Evolutionary conservation across 2,329 filamentous ascomycete species (phyloP).

Genomic region (Amphichorda felina): DNA sequence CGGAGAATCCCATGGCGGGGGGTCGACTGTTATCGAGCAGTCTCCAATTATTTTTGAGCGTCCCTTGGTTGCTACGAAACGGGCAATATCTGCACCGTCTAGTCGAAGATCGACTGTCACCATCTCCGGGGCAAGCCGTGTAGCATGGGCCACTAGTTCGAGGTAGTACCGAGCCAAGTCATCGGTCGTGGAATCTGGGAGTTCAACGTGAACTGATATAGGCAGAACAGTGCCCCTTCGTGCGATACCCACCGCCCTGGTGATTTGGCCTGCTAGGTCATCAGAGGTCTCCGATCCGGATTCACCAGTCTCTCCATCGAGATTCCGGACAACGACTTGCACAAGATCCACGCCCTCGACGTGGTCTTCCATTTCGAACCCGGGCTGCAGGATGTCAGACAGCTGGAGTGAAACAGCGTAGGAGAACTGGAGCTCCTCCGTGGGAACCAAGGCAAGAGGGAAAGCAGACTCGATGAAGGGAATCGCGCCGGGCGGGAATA

Average conservation of each 20-base stretch:
- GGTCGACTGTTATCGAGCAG: constrained; percentile 26
- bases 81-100: constrained; percentile 34
- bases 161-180: constrained; percentile 28
- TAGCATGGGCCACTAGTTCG: constrained; percentile 43
- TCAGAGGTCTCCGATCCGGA: constrained; percentile 7
- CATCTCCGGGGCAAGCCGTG: constrained; percentile 38
- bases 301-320: constrained; percentile 11
- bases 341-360: constrained; percentile 58
- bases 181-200: constrained; percentile 12
- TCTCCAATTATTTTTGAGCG: constrained; percentile 51
- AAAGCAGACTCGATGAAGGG: constrained; percentile 52
- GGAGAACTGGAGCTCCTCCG: constrained; percentile 51
- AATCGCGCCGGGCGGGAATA: constrained; percentile 41
- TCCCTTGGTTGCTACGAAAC: constrained; percentile 37
- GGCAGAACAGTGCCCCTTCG: constrained; percentile 51
- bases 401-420: constrained; percentile 54
- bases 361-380: constrained; percentile 50
- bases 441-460: constrained; percentile 48
- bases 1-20: constrained; percentile 42
- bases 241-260: constrained; percentile 45
- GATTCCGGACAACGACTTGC: constrained; percentile 42
- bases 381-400: constrained; percentile 38
- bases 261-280: constrained; percentile 36
- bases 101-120: constrained; percentile 49
- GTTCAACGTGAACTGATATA: constrained; percentile 39